Base-by-base conservation (phyloP, 768 basidiomycete genomes). In the Mycena latifolia region DNA sequence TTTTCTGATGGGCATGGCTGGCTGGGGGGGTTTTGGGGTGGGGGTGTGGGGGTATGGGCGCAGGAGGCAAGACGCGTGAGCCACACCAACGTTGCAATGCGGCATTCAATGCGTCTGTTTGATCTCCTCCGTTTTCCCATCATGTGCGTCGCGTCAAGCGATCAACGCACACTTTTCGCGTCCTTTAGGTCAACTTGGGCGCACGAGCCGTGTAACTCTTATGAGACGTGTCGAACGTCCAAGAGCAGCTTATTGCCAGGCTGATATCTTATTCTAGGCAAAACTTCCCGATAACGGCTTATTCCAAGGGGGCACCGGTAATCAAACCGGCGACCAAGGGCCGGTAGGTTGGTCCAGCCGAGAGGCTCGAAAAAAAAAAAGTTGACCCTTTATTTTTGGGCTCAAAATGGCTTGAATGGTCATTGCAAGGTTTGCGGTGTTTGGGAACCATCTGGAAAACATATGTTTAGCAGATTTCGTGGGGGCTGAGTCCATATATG, bases 1-100 rank as follows among this genome's bases (percentile, higher is more conserved):
- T 86, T 92, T 92, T 73, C 91, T n/a, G n/a, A n/a, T 88, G 69
- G 91, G 90, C 91, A 92, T 92, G 67, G 69, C 75, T 53, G 69
- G 31, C 29, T 54, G 59, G 54, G 55, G 28, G n/a, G n/a, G n/a
- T n/a, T n/a, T n/a, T 39, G 45, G 50, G 55, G 55, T 57, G 55
- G 55, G 14, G 11, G 57, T 20, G 31, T 35, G 39, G 58, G 57
- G 57, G 28, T 55, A 55, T 61, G 66, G 22, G 20, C 29, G 65
- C 65, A 66, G 33, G 55, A 61, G 33, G 28, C 29, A 63, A 67
- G 65, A 66, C 61, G 69, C 57, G 69, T 66, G 61, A 65, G 43
- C 25, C 14, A 7, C 31, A 25, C 39, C 57, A 48, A 59, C 53
- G 33, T 45, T 41, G 52, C 4, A 2, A n/a, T n/a, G n/a, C n/a